These are phyloP conservation scores for Trichopus zeylanicus DNA, from an alignment of 116 monocot genomes.

Conservation along the genomic window DNA sequence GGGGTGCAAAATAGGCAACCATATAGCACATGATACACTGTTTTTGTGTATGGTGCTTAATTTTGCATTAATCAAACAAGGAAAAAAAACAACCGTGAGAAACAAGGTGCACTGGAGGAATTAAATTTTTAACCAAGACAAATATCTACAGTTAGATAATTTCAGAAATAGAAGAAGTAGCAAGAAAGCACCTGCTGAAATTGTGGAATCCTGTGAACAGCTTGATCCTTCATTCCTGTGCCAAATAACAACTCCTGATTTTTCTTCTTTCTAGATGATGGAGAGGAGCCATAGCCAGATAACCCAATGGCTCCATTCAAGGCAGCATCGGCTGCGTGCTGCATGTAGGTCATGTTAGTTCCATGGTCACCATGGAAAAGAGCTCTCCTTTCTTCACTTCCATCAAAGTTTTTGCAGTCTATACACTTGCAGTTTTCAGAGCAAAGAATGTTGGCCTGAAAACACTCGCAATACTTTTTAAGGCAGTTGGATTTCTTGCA, in stretches of 20 bases:
- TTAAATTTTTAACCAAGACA: not conserved
- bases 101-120: too few relatives aligned
- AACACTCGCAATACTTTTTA: constrained; percentile 99
- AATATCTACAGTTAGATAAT: not conserved
- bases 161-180: not conserved
- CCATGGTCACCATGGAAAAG: constrained; percentile 77
- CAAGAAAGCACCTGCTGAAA: constrained; percentile 41
- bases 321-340: constrained; percentile 86
- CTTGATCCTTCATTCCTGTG: constrained; percentile 32
- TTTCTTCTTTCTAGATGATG: constrained; percentile 70
- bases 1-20: not conserved
- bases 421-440: constrained; percentile 94
- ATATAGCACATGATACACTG: not conserved
- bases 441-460: constrained; percentile 95
- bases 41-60: too few relatives aligned
- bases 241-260: constrained; percentile 47
- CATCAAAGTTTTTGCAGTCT: constrained; percentile 92
- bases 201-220: constrained; percentile 37
- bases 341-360: constrained; percentile 46
- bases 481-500: constrained; percentile 97
- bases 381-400: constrained; percentile 79
- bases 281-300: constrained; percentile 59
- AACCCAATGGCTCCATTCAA: constrained; percentile 79
- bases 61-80: too few relatives aligned
- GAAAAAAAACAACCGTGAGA: too few relatives aligned